These are phyloP conservation scores for Suillus occidentalis DNA, from an alignment of 768 basidiomycete species.

Conservation along the genomic window DNA sequence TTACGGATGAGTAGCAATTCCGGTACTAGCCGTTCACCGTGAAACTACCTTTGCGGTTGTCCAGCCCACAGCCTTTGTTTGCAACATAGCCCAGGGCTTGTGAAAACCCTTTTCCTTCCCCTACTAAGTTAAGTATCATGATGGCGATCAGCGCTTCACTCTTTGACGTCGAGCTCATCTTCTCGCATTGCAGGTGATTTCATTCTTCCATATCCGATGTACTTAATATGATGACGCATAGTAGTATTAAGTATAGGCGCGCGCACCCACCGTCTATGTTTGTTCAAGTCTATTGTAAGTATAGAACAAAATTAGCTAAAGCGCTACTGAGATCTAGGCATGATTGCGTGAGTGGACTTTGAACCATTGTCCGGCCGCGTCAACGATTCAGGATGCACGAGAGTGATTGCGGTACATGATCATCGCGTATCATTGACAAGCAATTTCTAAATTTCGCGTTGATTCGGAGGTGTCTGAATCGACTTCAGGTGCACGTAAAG, in stretches of 20 bases:
- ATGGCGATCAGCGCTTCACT: neutral
- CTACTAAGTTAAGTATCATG: neutral
- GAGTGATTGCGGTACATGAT: too few species aligned
- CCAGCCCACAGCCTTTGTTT: slow-evolving; percentile 6
- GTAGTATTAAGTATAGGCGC: neutral
- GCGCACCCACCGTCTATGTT: neutral
- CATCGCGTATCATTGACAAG: too few species aligned
- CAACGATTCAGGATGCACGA: neutral
- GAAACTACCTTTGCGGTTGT: slow-evolving; percentile 4
- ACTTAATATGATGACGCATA: neutral
- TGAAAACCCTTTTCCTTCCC: neutral
- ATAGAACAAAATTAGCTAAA: neutral
- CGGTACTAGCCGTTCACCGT: slow-evolving; percentile 3
- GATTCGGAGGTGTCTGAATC: too few species aligned
- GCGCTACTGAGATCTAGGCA: neutral
- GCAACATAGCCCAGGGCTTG: neutral
- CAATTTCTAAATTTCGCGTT: neutral
- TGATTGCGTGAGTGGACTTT: neutral
- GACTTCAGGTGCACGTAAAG: neutral
- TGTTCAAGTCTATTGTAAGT: neutral
- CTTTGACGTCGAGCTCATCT: neutral
- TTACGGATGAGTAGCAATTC: slow-evolving; percentile 1
- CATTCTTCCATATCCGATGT: neutral
- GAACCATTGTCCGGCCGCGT: neutral
- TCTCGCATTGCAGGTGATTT: neutral